Conservation (phyloP, 805 yeast genomes). For the Tetrapisispora namnaoensis region DNA sequence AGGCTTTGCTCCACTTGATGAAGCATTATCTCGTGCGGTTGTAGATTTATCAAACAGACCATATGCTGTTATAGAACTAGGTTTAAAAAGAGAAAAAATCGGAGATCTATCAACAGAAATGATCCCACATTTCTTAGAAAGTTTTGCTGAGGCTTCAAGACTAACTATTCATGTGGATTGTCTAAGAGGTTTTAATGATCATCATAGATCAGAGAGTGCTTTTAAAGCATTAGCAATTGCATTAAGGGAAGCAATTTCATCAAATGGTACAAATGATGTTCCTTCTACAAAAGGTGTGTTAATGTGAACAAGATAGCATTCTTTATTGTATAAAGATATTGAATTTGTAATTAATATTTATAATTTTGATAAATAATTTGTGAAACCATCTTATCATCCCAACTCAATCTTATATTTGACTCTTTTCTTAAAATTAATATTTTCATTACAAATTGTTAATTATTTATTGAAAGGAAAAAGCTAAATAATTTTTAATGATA, state of each 20-base stretch:
- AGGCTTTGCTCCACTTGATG: constrained; percentile 94
- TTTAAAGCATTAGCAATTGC: constrained; percentile 95
- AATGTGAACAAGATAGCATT: constrained; percentile 31
- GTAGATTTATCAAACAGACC: constrained; percentile 92
- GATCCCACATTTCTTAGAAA: constrained; percentile 95
- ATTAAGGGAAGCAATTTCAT: constrained; percentile 70
- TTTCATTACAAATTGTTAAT: no score
- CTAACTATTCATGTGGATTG: constrained; percentile 93
- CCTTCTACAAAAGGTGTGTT: constrained; percentile 96
- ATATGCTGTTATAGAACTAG: constrained; percentile 79
- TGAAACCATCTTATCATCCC: no score
- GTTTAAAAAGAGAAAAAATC: constrained; percentile 82
- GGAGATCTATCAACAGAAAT: constrained; percentile 91
- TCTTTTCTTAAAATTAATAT: no score
- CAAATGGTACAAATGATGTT: constrained; percentile 80
- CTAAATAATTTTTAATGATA: no score
- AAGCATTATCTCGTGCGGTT: constrained; percentile 92
- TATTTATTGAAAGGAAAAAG: no score
- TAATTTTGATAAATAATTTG: background rate
- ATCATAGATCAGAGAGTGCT: constrained; percentile 92
- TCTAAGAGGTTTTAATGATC: constrained; percentile 87
- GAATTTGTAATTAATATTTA: background rate
- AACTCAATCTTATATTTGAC: no score
- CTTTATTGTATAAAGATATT: background rate
- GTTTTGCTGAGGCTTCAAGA: constrained; percentile 87